These are phyloP conservation scores for Parathielavia hyrcaniae DNA, from an alignment of 495 filamentous ascomycete species.

Conservation along the genomic window DNA sequence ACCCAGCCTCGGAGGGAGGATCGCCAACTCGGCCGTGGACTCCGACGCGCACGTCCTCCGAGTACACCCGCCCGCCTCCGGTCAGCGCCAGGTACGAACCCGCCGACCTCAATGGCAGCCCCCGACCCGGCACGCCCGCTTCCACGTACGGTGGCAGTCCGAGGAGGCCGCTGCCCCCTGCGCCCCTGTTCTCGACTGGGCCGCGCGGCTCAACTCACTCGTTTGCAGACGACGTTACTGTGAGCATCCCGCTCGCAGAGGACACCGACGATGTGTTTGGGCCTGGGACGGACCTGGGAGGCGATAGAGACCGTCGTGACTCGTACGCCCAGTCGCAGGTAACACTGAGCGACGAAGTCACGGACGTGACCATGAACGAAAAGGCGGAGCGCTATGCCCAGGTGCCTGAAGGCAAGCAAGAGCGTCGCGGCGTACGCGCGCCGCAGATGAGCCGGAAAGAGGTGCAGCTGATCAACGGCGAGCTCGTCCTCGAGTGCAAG, in stretches of 20 bases:
- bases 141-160: constrained; percentile 81
- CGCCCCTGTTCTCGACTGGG: constrained; percentile 65
- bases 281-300: constrained; percentile 47
- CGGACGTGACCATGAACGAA: constrained; percentile 45
- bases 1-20: constrained; percentile 26
- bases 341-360: constrained; percentile 37
- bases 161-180: constrained; percentile 80
- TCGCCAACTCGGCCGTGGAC: constrained; percentile 65
- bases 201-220: constrained; percentile 30
- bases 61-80: constrained; percentile 64
- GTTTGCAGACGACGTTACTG: constrained; percentile 49
- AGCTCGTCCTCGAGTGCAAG: constrained; percentile 96
- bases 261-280: constrained; percentile 73
- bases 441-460: constrained; percentile 91
- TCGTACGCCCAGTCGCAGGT: constrained; percentile 60
- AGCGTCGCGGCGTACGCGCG: constrained; percentile 72
- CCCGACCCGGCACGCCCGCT: constrained; percentile 83
- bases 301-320: constrained; percentile 39
- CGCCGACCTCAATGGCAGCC: constrained; percentile 78
- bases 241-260: constrained; percentile 52
- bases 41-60: constrained; percentile 52
- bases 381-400: constrained; percentile 73
- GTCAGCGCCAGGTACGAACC: constrained; percentile 71
- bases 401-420: constrained; percentile 77
- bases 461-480: constrained; percentile 91